phyloP scores from a whole-genome alignment of 1,284 basidiomycete species.

The Irpex rosettiformis region DNA sequence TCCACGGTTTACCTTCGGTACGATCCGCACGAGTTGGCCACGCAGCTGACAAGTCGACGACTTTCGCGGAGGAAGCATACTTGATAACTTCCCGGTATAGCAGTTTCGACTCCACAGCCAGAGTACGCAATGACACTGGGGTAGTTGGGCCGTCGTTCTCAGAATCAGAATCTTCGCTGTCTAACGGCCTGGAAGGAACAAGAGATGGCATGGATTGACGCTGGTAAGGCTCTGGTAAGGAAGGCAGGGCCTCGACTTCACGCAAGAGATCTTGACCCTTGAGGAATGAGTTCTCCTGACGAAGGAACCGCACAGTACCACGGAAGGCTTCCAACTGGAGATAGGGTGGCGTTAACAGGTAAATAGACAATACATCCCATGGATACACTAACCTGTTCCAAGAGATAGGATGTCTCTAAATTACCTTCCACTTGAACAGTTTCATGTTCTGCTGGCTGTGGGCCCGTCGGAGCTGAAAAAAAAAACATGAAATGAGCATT shows the following conservation, averaged over 20 bases:
- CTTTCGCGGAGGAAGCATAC: slow-evolving; percentile 74
- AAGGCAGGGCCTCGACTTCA: slow-evolving; percentile 74
- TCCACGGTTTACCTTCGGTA: slow-evolving; percentile 47
- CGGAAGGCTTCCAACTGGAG: slow-evolving; percentile 84
- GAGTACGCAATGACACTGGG: slow-evolving; percentile 57
- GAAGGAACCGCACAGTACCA: slow-evolving; percentile 84
- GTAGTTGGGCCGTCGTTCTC: slow-evolving; percentile 43
- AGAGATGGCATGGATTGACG: slow-evolving; percentile 57
- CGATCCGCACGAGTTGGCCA: slow-evolving; percentile 45
- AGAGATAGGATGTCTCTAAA: slow-evolving; percentile 79
- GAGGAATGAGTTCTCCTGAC: slow-evolving; percentile 89
- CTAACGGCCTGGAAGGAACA: slow-evolving; percentile 57
- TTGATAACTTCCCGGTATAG: slow-evolving; percentile 81
- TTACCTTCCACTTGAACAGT: slow-evolving; percentile 68
- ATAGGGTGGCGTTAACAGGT: slow-evolving; percentile 7
- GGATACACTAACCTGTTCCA: slow-evolving; percentile 65
- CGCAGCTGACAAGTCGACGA: slow-evolving; percentile 76
- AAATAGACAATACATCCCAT: not conserved
- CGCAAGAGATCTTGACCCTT: slow-evolving; percentile 85
- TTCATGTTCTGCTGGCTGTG: slow-evolving; percentile 57
- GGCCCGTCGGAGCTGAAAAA: slow-evolving; percentile 30
- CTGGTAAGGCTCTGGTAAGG: slow-evolving; percentile 46
- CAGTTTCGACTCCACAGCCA: slow-evolving; percentile 77
- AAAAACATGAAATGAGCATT: not conserved
- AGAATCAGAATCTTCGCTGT: slow-evolving; percentile 58